Conservation (phyloP, 2,329 filamentous ascomycete species). For the Colletotrichum sidae region DNA sequence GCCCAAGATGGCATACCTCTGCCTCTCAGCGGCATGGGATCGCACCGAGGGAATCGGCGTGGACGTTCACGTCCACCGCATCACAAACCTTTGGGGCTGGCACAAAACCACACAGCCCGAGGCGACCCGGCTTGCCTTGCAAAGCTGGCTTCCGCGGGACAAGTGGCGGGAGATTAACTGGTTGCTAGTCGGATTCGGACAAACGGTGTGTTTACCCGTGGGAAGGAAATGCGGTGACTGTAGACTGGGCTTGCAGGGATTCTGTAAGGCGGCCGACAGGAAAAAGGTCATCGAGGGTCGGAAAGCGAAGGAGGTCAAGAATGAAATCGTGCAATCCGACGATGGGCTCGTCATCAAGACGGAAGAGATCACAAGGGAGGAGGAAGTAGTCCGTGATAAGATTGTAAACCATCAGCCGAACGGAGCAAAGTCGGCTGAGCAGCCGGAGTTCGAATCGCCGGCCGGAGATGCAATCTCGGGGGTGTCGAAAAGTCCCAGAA, state of each 20-base stretch:
- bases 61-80: constrained; percentile 94
- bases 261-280: constrained; percentile 80
- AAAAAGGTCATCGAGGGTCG: constrained; percentile 70
- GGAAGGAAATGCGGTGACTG: constrained; percentile 88
- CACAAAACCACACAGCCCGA: constrained; percentile 84
- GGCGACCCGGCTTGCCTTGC: constrained; percentile 79
- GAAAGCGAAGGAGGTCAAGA: constrained; percentile 56
- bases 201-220: constrained; percentile 86
- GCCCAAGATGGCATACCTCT: constrained; percentile 94
- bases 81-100: constrained; percentile 96
- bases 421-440: neutral
- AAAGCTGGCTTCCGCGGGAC: constrained; percentile 86
- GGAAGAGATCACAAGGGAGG: constrained; percentile 44
- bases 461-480: neutral
- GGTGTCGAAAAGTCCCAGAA: constrained; percentile 1
- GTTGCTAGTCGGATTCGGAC: constrained; percentile 87
- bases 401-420: constrained; percentile 7
- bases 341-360: constrained; percentile 36
- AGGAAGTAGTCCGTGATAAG: constrained; percentile 42
- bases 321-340: constrained; percentile 40
- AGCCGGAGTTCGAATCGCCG: constrained; percentile 2
- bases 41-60: constrained; percentile 84
- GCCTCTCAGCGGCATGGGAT: constrained; percentile 78
- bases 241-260: constrained; percentile 77
- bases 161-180: constrained; percentile 94